These are phyloP conservation scores for Bacterosira constricta DNA, from an alignment of 108 stramenopile species.

Conservation along the genomic window DNA sequence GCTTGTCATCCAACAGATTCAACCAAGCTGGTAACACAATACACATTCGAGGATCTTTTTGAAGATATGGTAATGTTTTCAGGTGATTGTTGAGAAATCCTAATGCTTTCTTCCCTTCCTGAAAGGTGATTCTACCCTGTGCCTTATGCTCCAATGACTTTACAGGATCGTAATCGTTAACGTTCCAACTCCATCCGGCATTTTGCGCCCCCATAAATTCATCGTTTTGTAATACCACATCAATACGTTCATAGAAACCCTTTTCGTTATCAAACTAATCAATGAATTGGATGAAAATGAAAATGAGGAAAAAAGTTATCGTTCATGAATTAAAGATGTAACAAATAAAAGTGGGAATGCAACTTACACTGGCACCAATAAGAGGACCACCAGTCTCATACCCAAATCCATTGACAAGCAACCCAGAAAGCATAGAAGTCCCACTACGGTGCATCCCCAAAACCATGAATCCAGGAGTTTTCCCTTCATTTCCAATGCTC, in stretches of 20 bases:
- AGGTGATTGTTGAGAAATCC: constrained; percentile 66
- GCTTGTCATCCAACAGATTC: constrained; percentile 71
- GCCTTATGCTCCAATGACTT: constrained; percentile 60
- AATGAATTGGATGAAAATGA: constrained; percentile 19
- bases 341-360: background rate
- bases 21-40: constrained; percentile 89
- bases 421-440: constrained; percentile 75
- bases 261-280: constrained; percentile 83
- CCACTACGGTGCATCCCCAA: constrained; percentile 91
- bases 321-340: background rate
- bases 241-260: constrained; percentile 88
- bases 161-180: constrained; percentile 68
- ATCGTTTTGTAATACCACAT: constrained; percentile 89
- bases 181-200: constrained; percentile 73
- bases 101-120: constrained; percentile 61
- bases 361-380: constrained; percentile 42
- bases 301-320: background rate
- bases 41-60: constrained; percentile 94
- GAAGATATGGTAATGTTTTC: constrained; percentile 75
- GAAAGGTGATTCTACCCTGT: constrained; percentile 57
- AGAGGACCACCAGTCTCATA: constrained; percentile 76
- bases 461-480: constrained; percentile 68
- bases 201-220: constrained; percentile 77
- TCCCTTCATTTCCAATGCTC: background rate
- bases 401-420: constrained; percentile 70